Evolutionary conservation across 192 early-diverging fungal genomes (phyloP).

Genomic region (Chytriomyces confervae): DNA sequence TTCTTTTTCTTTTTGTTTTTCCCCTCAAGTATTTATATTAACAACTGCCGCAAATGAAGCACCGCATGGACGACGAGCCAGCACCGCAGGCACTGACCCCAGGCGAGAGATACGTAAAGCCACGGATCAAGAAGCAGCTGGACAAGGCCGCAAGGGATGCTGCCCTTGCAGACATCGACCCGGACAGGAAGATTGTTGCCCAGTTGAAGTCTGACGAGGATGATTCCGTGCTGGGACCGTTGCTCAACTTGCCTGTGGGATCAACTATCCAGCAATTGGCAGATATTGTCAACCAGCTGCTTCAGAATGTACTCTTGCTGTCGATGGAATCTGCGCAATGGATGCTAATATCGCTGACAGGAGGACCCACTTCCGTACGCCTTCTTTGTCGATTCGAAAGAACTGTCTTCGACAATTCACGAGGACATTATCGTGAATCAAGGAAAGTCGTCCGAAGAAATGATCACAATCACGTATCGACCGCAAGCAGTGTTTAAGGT

Average conservation of each 20-base stretch:
- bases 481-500: conserved; percentile 97
- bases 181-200: conserved; percentile 64
- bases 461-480: conserved; percentile 88
- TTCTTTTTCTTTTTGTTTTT: too few relatives aligned
- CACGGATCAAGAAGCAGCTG: conserved; percentile 31
- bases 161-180: conserved; percentile 29
- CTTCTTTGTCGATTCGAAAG: conserved; percentile 86
- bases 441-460: conserved; percentile 85
- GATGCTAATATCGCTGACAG: conserved; percentile 38
- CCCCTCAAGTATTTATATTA: too few relatives aligned
- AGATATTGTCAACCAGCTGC: conserved; percentile 88
- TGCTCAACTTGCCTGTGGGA: conserved; percentile 84
- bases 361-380: conserved; percentile 93
- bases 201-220: conserved; percentile 81
- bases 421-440: conserved; percentile 79
- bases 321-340: background rate
- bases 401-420: conserved; percentile 77
- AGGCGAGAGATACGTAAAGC: conserved; percentile 35
- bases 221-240: conserved; percentile 81
- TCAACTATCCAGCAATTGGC: conserved; percentile 84
- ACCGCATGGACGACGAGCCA: background rate
- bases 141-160: conserved; percentile 16
- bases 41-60: background rate
- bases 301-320: conserved; percentile 66
- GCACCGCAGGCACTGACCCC: conserved; percentile 5